phyloP scores from a whole-genome alignment of 1,139 yeast species.

The Taphrina pruni region DNA sequence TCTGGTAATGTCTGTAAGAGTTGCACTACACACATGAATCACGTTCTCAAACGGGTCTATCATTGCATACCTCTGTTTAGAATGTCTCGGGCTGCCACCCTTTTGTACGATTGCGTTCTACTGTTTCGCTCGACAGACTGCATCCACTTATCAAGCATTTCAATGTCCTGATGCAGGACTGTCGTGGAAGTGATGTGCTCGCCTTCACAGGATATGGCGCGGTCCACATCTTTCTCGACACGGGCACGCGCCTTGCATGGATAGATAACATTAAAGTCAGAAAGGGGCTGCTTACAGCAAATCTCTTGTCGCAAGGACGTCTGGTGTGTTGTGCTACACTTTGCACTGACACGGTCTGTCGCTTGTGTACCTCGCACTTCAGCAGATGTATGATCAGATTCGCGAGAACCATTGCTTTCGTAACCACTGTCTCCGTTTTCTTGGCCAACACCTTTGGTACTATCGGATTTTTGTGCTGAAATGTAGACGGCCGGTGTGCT shows the following conservation, averaged over 20 bases:
- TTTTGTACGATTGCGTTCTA: no score
- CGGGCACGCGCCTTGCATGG: neutral
- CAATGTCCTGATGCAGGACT: neutral
- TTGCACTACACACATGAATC: neutral
- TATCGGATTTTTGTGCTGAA: neutral
- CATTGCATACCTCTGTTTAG: neutral
- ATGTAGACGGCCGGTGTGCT: neutral
- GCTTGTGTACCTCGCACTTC: neutral
- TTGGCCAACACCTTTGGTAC: neutral
- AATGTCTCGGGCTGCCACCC: neutral
- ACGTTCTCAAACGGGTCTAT: neutral
- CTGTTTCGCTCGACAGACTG: neutral
- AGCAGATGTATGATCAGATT: neutral
- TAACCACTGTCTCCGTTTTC: neutral
- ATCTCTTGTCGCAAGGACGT: neutral
- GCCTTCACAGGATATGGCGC: no score
- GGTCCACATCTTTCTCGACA: neutral
- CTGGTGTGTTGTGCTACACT: neutral
- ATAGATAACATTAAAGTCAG: constrained; percentile 4
- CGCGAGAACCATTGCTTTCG: constrained; percentile 1
- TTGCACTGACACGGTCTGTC: neutral
- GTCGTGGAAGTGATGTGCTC: no score
- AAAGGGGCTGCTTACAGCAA: constrained; percentile 1
- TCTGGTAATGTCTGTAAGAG: neutral
- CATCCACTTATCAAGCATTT: neutral